phyloP scores from a whole-genome alignment of 2,329 filamentous ascomycete species.

The Ambrosiella beaveri region DNA sequence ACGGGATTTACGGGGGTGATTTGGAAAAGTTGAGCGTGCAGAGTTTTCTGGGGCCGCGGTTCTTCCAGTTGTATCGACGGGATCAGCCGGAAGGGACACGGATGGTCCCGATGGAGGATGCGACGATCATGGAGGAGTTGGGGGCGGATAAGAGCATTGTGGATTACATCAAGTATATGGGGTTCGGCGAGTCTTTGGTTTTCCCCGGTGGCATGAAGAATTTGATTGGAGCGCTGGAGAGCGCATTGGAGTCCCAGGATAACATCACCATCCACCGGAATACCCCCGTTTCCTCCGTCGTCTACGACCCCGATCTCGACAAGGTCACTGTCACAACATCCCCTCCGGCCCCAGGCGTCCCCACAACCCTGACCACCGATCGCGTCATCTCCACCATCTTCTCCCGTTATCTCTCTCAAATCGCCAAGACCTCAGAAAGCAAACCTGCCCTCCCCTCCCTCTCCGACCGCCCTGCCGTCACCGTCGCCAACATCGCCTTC shows the following conservation, averaged over 20 bases:
- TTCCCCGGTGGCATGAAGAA: constrained; percentile 39
- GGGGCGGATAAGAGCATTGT: constrained; percentile 17
- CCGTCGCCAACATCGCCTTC: constrained; percentile 83
- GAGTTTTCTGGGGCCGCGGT: constrained; percentile 32
- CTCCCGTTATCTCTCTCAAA: constrained; percentile 26
- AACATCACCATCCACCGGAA: constrained; percentile 12
- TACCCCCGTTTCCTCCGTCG: constrained; percentile 14
- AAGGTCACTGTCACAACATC: neutral
- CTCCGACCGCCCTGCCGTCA: constrained; percentile 44
- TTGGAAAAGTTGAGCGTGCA: constrained; percentile 62
- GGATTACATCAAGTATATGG: constrained; percentile 13
- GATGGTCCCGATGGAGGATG: constrained; percentile 19
- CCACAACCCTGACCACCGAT: constrained; percentile 23
- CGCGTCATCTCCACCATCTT: constrained; percentile 50
- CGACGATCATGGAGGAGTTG: constrained; percentile 19
- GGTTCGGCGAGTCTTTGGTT: constrained; percentile 9
- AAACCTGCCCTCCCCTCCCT: constrained; percentile 29
- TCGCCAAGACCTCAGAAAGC: neutral
- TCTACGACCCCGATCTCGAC: neutral
- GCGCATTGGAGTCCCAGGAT: constrained; percentile 1
- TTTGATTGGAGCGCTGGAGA: constrained; percentile 29
- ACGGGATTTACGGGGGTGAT: constrained; percentile 88
- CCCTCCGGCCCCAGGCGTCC: neutral
- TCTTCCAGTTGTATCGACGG: constrained; percentile 19
- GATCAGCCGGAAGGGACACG: constrained; percentile 11